phyloP scores from a whole-genome alignment of 331 rosid species.

The Malus hybrid region DNA sequence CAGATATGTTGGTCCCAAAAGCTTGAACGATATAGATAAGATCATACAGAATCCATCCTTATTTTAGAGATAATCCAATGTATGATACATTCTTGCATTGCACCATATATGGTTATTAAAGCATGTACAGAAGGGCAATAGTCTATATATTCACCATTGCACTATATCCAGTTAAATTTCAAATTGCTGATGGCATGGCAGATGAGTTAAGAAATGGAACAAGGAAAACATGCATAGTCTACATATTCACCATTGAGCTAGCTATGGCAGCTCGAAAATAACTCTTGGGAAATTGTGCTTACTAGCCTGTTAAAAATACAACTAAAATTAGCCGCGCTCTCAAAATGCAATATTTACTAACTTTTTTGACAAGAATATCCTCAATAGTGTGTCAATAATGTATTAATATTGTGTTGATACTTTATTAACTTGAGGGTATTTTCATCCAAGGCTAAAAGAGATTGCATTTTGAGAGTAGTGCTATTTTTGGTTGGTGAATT shows the following conservation, averaged over 20 bases:
- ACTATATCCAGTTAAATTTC: background rate
- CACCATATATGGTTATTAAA: background rate
- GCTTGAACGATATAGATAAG: background rate
- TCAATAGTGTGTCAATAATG: too few species aligned
- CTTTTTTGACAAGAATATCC: too few species aligned
- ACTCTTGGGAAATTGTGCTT: too few species aligned
- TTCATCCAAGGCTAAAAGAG: too few species aligned
- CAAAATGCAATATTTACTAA: too few species aligned
- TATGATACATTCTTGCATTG: background rate
- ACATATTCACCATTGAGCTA: background rate
- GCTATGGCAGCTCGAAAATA: background rate
- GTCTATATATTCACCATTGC: background rate
- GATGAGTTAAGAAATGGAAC: background rate
- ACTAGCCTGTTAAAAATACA: too few species aligned
- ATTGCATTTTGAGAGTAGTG: too few species aligned
- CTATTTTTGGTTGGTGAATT: too few species aligned
- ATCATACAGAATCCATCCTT: background rate
- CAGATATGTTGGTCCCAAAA: slow-evolving; percentile 10
- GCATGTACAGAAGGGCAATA: background rate
- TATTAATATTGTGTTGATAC: too few species aligned
- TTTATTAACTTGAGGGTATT: too few species aligned
- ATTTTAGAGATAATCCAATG: background rate
- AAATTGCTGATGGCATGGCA: background rate
- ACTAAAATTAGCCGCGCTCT: too few species aligned
- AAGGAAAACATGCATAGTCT: background rate